phyloP scores from a whole-genome alignment of 495 filamentous ascomycete genomes.

The Parmelia sp. region DNA sequence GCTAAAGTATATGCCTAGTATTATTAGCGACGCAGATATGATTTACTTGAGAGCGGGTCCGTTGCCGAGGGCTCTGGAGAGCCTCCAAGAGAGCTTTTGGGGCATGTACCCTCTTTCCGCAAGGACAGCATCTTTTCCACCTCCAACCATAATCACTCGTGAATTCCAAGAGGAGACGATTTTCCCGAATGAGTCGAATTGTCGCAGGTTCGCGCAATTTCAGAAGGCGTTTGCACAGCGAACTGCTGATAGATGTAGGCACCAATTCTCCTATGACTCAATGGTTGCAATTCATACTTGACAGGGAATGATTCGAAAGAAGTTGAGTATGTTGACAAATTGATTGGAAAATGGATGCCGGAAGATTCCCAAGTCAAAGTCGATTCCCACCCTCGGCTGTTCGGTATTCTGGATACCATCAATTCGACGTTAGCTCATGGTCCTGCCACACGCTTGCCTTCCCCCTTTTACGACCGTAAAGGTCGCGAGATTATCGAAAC shows the following conservation, averaged over 20 bases:
- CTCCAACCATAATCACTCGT: slow-evolving; percentile 68
- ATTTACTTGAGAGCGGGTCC: slow-evolving; percentile 84
- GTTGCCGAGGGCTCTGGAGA: slow-evolving; percentile 78
- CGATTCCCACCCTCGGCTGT: slow-evolving; percentile 75
- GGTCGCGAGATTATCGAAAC: slow-evolving; percentile 63
- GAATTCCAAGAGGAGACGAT: slow-evolving; percentile 78
- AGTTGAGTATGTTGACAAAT: slow-evolving; percentile 73
- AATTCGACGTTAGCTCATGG: slow-evolving; percentile 87
- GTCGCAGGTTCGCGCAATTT: slow-evolving; percentile 75
- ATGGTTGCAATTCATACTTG: not conserved
- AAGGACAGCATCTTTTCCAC: slow-evolving; percentile 56
- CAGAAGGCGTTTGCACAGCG: slow-evolving; percentile 73
- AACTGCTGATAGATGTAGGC: slow-evolving; percentile 62
- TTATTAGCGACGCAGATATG: slow-evolving; percentile 57
- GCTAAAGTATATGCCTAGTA: slow-evolving; percentile 71
- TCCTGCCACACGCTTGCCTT: slow-evolving; percentile 64
- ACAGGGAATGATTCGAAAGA: slow-evolving; percentile 69
- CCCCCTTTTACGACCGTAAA: slow-evolving; percentile 80
- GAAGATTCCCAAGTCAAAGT: slow-evolving; percentile 64
- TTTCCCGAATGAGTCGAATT: slow-evolving; percentile 84
- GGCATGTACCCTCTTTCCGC: slow-evolving; percentile 79
- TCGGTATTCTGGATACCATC: slow-evolving; percentile 88
- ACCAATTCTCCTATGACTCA: slow-evolving; percentile 18
- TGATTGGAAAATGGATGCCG: slow-evolving; percentile 81
- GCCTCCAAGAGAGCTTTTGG: slow-evolving; percentile 79